phyloP scores from a whole-genome alignment of 208 protist species.

The Plasmodiophora brassicae region DNA sequence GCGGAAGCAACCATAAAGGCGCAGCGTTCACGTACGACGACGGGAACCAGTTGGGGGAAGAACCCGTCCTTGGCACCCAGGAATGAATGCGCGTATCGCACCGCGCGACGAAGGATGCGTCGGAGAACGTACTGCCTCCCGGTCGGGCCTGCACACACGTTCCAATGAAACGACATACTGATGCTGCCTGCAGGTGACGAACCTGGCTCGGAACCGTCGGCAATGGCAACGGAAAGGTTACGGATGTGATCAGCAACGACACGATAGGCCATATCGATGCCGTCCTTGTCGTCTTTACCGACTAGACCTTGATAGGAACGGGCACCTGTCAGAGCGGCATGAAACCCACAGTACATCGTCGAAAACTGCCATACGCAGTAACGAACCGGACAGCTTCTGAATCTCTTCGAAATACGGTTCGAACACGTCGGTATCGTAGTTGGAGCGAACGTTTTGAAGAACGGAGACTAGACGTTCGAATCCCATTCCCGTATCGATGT shows the following conservation, averaged over 20 bases:
- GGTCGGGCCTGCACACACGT: too few relatives aligned
- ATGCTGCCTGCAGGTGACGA: too few relatives aligned
- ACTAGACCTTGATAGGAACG: slow-evolving; percentile 7
- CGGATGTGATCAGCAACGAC: slow-evolving; percentile 99
- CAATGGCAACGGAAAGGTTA: slow-evolving; percentile 89
- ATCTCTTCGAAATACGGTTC: slow-evolving; percentile 89
- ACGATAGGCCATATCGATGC: slow-evolving; percentile 56
- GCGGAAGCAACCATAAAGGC: neutral
- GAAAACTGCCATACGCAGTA: too few relatives aligned
- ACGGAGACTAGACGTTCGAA: slow-evolving; percentile 92
- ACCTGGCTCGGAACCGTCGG: slow-evolving; percentile 90
- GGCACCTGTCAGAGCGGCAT: neutral
- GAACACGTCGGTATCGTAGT: slow-evolving; percentile 99
- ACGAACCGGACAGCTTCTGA: slow-evolving; percentile 73
- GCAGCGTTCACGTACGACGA: slow-evolving; percentile 63
- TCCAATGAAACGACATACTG: too few relatives aligned
- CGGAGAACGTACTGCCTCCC: slow-evolving; percentile 92
- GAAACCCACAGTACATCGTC: too few relatives aligned
- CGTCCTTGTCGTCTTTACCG: slow-evolving; percentile 41
- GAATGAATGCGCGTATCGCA: slow-evolving; percentile 90
- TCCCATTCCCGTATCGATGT: slow-evolving; percentile 95
- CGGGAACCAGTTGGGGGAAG: slow-evolving; percentile 81
- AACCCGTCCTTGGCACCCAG: slow-evolving; percentile 83
- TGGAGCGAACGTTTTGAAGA: slow-evolving; percentile 88
- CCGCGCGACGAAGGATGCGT: slow-evolving; percentile 90